Evolutionary conservation across 2,329 filamentous ascomycete genomes (phyloP).

Genomic region (Microthyrium microscopicum): DNA sequence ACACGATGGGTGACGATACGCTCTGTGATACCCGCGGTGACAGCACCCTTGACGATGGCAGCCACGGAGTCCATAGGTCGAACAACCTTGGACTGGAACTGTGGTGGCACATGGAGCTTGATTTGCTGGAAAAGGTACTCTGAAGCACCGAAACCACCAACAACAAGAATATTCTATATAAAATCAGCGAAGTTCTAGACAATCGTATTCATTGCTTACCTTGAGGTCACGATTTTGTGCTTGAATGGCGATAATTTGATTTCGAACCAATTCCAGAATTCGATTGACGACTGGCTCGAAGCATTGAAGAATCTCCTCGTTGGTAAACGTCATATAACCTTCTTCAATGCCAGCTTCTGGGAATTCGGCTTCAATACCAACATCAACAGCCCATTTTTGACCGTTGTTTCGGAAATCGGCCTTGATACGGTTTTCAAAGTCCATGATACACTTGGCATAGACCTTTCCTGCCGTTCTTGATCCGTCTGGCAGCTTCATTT

Average conservation of each 20-base stretch:
- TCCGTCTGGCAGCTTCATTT: constrained; percentile 96
- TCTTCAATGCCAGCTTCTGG: constrained; percentile 96
- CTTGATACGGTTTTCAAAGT: constrained; percentile 99
- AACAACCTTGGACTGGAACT: constrained; percentile 97
- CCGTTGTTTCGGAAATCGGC: constrained; percentile 98
- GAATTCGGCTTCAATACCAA: constrained; percentile 96
- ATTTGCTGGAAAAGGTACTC: constrained; percentile 99
- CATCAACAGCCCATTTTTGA: constrained; percentile 97
- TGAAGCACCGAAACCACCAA: constrained; percentile 94
- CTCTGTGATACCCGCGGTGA: constrained; percentile 95
- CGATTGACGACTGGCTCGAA: constrained; percentile 97
- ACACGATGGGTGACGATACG: constrained; percentile 93
- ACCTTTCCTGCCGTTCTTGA: constrained; percentile 96
- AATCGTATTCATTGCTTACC: constrained; percentile 28
- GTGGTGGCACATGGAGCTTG: constrained; percentile 92
- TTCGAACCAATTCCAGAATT: constrained; percentile 86
- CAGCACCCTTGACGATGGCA: constrained; percentile 94
- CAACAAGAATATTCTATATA: constrained; percentile 70
- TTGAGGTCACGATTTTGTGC: constrained; percentile 87
- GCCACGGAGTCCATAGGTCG: constrained; percentile 97
- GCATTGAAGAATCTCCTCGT: constrained; percentile 96
- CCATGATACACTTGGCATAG: constrained; percentile 99
- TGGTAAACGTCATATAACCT: constrained; percentile 99
- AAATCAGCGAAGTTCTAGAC: too few species aligned
- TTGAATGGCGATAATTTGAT: constrained; percentile 98